A percentile compares a stretch with the other conserved stretches of the same genome.
phyloP scores from a whole-genome alignment of 106 monocot species.

The Alisma plantagoaquatica region DNA sequence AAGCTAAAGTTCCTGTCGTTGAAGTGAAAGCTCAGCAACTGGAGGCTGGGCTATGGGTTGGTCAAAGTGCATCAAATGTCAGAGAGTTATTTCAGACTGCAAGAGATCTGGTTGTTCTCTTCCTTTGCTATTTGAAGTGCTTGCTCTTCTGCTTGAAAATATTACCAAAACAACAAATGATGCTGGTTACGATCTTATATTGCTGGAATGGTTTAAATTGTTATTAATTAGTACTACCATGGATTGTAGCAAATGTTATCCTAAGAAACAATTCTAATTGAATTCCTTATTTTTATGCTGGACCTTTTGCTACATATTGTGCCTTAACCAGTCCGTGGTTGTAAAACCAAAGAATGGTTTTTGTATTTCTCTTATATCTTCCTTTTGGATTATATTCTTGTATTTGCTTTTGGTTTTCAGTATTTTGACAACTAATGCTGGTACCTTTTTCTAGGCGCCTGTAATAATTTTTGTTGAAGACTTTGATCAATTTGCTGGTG shows the following conservation, averaged over 20 bases:
- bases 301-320: too few species aligned
- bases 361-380: constrained; percentile 5
- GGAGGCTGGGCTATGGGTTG: constrained; percentile 83
- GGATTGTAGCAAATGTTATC: too few species aligned
- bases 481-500: constrained; percentile 89
- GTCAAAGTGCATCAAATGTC: constrained; percentile 93
- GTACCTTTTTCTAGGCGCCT: constrained; percentile 45
- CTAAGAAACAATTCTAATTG: too few species aligned
- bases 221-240: too few species aligned
- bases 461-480: constrained; percentile 91
- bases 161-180: too few species aligned
- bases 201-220: too few species aligned
- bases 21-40: constrained; percentile 72
- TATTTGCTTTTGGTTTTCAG: neutral
- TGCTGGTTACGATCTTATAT: too few species aligned
- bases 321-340: too few species aligned
- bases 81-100: constrained; percentile 86
- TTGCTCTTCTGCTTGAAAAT: too few species aligned
- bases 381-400: neutral
- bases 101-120: constrained; percentile 61
- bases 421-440: neutral
- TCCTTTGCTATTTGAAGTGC: too few species aligned
- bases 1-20: constrained; percentile 84
- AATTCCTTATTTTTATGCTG: too few species aligned
- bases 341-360: neutral